Evolutionary conservation across 2,329 filamentous ascomycete species (phyloP).

Genomic region (Lomentospora prolificans): DNA sequence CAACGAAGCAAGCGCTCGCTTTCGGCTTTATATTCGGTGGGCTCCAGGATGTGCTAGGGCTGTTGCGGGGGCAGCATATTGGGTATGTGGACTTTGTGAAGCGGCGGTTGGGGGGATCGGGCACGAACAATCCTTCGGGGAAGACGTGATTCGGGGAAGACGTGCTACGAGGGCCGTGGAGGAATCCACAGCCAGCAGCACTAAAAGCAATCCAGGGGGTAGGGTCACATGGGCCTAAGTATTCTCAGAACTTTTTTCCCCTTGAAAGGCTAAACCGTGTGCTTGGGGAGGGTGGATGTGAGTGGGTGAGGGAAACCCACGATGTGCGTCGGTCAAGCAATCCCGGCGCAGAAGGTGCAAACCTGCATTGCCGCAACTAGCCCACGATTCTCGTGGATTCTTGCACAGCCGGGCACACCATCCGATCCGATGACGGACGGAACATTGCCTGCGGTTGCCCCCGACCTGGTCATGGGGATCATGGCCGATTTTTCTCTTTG

Average conservation of each 20-base stretch:
- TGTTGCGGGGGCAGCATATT: slow-evolving; percentile 60
- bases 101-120: neutral
- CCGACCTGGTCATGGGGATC: neutral
- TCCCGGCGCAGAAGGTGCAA: neutral
- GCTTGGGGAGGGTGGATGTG: neutral
- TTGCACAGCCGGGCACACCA: neutral
- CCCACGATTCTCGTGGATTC: neutral
- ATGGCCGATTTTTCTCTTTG: neutral
- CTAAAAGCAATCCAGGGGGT: too few relatives aligned
- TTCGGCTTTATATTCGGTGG: slow-evolving; percentile 74
- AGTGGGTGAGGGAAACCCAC: neutral
- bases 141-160: too few relatives aligned
- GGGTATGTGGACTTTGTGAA: slow-evolving; percentile 53
- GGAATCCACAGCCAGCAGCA: too few relatives aligned
- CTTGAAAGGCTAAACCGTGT: too few relatives aligned
- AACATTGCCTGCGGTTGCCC: neutral
- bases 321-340: neutral
- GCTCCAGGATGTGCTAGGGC: slow-evolving; percentile 64
- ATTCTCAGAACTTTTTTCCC: too few relatives aligned
- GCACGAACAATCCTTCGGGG: neutral
- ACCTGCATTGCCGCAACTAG: neutral
- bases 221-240: neutral
- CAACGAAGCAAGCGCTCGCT: slow-evolving; percentile 68
- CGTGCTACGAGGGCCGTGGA: too few relatives aligned
- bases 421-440: neutral